These are phyloP conservation scores for Zygosaccharomyces gambellarensis DNA, from an alignment of 805 yeast species.

Conservation along the genomic window DNA sequence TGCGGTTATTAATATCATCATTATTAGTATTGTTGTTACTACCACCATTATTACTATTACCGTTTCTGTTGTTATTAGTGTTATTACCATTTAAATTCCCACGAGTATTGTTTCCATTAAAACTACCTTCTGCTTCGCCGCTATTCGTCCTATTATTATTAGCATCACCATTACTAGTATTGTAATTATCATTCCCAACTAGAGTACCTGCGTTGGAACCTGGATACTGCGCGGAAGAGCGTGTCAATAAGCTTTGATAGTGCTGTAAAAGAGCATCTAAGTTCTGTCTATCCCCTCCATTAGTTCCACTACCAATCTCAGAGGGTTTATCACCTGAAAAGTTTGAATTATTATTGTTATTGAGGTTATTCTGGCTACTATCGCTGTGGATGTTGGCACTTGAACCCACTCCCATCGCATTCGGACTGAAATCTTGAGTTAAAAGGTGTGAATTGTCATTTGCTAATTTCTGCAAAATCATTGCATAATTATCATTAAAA, in stretches of 20 bases:
- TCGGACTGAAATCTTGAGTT: conserved; percentile 5
- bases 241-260: conserved; percentile 26
- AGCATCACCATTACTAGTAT: not conserved
- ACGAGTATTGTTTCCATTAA: not conserved
- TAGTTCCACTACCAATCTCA: conserved; percentile 5
- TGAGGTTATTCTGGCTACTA: conserved; percentile 4
- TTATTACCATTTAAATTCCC: conserved; percentile 1
- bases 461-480: conserved; percentile 24
- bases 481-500: conserved; percentile 27
- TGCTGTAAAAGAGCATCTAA: conserved; percentile 29
- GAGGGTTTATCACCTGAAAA: not conserved
- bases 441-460: conserved; percentile 15
- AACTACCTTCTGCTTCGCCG: not conserved
- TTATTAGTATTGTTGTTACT: not conserved
- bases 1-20: not conserved
- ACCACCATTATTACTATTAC: not conserved
- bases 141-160: not conserved
- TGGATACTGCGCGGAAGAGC: conserved; percentile 8
- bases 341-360: not conserved
- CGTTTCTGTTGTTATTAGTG: not conserved
- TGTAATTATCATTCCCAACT: not conserved
- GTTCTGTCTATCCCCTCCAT: conserved; percentile 20
- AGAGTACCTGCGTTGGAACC: conserved; percentile 4
- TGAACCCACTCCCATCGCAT: conserved; percentile 1
- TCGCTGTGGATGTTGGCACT: not conserved